Evolutionary conservation across 257 asterid genomes (phyloP).

Genomic region (Prunella vulgaris): DNA sequence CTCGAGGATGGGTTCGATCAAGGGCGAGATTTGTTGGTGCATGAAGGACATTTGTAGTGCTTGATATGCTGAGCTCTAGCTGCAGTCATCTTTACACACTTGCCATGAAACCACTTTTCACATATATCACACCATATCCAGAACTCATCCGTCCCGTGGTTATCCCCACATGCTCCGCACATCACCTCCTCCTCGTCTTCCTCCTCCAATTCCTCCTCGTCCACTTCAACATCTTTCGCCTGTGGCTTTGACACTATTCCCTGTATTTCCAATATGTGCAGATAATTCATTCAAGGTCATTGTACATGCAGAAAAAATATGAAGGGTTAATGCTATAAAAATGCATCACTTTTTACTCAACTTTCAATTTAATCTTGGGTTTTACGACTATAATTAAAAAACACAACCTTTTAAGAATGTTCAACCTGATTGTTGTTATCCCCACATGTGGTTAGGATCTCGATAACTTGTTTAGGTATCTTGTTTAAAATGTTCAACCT

Average conservation of each 20-base stretch:
- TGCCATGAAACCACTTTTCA: constrained; percentile 91
- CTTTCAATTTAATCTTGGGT: too few species aligned
- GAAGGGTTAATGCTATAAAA: too few species aligned
- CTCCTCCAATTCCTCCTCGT: constrained; percentile 60
- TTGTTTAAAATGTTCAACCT: too few species aligned
- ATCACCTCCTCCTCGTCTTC: constrained; percentile 70
- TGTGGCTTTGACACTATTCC: constrained; percentile 36
- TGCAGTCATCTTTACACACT: constrained; percentile 85
- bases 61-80: constrained; percentile 76
- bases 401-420: too few species aligned
- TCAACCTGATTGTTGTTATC: too few species aligned
- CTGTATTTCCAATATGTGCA: background rate
- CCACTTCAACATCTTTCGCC: constrained; percentile 45
- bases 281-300: too few species aligned
- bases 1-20: constrained; percentile 19
- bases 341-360: too few species aligned
- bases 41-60: constrained; percentile 83
- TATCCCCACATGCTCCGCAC: constrained; percentile 73
- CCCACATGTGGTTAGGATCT: too few species aligned
- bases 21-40: constrained; percentile 67
- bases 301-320: too few species aligned
- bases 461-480: too few species aligned
- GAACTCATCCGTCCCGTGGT: constrained; percentile 57
- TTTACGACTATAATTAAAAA: too few species aligned
- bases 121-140: constrained; percentile 91